Evolutionary conservation across 495 filamentous ascomycete species (phyloP), one percentile per base, ranked within the genome.

Genomic region (Penicillium silybi): DNA sequence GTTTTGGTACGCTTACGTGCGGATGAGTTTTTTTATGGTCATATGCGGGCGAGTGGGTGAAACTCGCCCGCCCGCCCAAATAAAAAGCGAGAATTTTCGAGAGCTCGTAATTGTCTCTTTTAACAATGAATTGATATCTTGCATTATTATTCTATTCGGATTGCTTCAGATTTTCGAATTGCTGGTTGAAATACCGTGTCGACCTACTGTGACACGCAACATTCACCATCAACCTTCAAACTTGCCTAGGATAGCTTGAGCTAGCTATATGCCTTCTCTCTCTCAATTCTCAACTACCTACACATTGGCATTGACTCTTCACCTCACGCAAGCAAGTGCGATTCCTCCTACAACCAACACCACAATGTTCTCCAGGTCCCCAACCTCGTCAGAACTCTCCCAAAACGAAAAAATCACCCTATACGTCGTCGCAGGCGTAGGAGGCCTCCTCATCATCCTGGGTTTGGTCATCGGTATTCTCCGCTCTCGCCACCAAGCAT

Each of bases 371-470:
- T 48, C 37, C 11, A 16, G 46, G 17, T 39, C 46, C 26, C 8
- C 22, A 19, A 9, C 46, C 20, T 23, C 46, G 23, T 7, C 8
- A 13, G 50, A 37, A 0, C 50, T 53, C 11, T 35, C 50, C 11
- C 35, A 43, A 15, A n/a, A 43, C 1, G 50, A 53, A 15, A 53
- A 53, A 42, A 40, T 53, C 9, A 53, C 50, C 6, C 25, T 53
- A 3, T 53, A 53, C 40, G 50, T 53, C 6, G 25, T 53, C 15
- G 43, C 50, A 19, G 50, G n/a, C 10, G 18, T 25, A 13, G 44
- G 17, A 11, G 44, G 23, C 15, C 7, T 53, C 10, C 27, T 47
- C 4, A 46, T 41, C 13, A 41, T 43, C 8, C 9, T 53, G 26
- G 50, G 50, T 2, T 18, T 42, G 3, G 22, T 26, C 2, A 41